Conservation (phyloP, 2,329 filamentous ascomycete genomes). For the Xylariaceae sp. region DNA sequence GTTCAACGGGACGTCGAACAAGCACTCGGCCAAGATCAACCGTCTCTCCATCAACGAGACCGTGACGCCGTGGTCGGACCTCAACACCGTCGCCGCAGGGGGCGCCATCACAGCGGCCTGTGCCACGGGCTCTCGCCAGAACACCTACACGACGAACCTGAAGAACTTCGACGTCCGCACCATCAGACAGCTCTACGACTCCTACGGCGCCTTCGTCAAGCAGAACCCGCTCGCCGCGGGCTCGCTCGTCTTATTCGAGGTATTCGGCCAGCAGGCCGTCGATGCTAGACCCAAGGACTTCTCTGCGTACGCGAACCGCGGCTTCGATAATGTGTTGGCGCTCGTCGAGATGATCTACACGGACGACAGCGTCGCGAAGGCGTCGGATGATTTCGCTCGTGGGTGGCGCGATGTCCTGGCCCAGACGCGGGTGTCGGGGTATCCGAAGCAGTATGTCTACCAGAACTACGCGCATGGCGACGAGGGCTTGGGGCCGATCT, state of each 20-base stretch:
- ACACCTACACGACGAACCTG: neutral
- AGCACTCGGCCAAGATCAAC: neutral
- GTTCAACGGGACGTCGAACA: neutral
- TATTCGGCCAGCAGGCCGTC: neutral
- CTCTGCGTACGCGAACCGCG: neutral
- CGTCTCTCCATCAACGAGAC: neutral
- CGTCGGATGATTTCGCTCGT: neutral
- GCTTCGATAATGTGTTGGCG: neutral
- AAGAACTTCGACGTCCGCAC: neutral
- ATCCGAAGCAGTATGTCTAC: constrained; percentile 36
- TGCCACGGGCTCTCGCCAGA: neutral
- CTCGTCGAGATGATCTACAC: neutral
- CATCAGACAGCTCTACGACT: neutral
- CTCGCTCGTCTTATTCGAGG: neutral
- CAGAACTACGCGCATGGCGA: constrained; percentile 50
- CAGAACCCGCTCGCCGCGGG: neutral
- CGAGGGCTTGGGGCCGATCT: constrained; percentile 39
- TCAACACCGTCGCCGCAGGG: neutral
- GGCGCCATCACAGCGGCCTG: neutral
- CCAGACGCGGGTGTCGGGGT: constrained; percentile 28
- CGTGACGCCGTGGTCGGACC: neutral
- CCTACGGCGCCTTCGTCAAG: neutral
- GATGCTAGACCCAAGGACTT: neutral
- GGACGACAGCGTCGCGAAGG: constrained; percentile 18
- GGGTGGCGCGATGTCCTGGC: neutral